phyloP scores from a whole-genome alignment of 139 green algal genomes.

The Closterium sp. region DNA sequence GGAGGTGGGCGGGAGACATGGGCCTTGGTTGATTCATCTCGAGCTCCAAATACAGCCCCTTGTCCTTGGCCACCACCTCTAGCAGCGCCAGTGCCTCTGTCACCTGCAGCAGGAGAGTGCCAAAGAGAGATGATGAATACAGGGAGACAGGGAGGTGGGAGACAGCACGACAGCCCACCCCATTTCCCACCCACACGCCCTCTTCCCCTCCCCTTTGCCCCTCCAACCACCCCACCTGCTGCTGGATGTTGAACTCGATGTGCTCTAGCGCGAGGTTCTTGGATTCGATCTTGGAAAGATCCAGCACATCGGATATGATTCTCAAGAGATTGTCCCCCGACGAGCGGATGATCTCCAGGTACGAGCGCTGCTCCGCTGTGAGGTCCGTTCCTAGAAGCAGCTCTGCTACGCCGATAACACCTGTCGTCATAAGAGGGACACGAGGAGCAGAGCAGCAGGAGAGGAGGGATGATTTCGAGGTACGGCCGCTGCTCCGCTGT shows the following conservation, averaged over 20 bases:
- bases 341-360: constrained; percentile 38
- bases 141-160: too few species aligned
- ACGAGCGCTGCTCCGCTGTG: constrained; percentile 58
- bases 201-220: too few species aligned
- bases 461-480: constrained; percentile 15
- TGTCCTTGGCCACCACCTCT: constrained; percentile 28
- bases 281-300: constrained; percentile 40
- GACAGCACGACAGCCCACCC: too few species aligned
- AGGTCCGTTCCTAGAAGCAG: constrained; percentile 54
- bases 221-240: too few species aligned
- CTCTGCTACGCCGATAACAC: constrained; percentile 65
- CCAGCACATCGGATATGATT: constrained; percentile 34
- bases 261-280: constrained; percentile 30
- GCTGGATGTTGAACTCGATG: constrained; percentile 17
- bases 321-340: constrained; percentile 38
- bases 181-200: too few species aligned
- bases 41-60: constrained; percentile 23
- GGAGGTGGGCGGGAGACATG: too few species aligned
- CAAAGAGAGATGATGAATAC: too few species aligned
- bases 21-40: too few species aligned
- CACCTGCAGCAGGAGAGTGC: background rate
- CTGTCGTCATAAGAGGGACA: background rate
- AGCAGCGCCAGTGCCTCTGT: constrained; percentile 30
- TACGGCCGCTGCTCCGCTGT: constrained; percentile 60
- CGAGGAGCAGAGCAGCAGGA: background rate